Conservation (phyloP, 2,329 filamentous ascomycete species). For the Aspergillus fructus region DNA sequence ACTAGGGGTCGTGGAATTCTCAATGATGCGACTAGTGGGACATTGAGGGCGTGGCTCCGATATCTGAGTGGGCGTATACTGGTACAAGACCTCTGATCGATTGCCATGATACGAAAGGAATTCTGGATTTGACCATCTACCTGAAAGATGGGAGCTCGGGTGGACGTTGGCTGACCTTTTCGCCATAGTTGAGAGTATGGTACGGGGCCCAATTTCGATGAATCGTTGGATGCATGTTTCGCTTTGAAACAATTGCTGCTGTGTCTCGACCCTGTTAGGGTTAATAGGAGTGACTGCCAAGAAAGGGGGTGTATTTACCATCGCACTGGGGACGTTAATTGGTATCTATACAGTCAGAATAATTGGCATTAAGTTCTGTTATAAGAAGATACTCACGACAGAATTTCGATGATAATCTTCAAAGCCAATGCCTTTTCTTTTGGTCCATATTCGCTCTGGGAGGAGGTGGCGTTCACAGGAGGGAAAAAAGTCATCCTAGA, state of each 20-base stretch:
- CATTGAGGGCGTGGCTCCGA: neutral
- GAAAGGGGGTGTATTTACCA: constrained; percentile 13
- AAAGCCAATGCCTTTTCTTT: constrained; percentile 17
- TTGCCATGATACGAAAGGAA: constrained; percentile 25
- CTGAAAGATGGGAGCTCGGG: constrained; percentile 21
- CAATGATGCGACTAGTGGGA: neutral
- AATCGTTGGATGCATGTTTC: constrained; percentile 28
- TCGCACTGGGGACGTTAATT: constrained; percentile 28
- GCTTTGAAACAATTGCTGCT: constrained; percentile 32
- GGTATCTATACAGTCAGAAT: constrained; percentile 21
- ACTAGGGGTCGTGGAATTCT: neutral
- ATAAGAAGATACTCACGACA: constrained; percentile 24
- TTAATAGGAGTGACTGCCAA: neutral
- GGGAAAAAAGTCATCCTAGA: constrained; percentile 2
- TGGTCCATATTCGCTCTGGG: neutral
- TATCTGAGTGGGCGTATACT: neutral
- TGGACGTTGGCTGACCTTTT: constrained; percentile 32
- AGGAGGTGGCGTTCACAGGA: neutral
- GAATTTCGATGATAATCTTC: constrained; percentile 28
- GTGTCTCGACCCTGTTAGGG: constrained; percentile 38
- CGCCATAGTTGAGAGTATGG: constrained; percentile 39
- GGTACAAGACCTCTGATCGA: constrained; percentile 14
- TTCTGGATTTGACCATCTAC: constrained; percentile 20
- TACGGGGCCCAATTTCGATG: constrained; percentile 42
- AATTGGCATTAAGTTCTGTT: neutral